Evolutionary conservation across 768 basidiomycete genomes (phyloP).

Genomic region (Hortiboletus flavorubellus): DNA sequence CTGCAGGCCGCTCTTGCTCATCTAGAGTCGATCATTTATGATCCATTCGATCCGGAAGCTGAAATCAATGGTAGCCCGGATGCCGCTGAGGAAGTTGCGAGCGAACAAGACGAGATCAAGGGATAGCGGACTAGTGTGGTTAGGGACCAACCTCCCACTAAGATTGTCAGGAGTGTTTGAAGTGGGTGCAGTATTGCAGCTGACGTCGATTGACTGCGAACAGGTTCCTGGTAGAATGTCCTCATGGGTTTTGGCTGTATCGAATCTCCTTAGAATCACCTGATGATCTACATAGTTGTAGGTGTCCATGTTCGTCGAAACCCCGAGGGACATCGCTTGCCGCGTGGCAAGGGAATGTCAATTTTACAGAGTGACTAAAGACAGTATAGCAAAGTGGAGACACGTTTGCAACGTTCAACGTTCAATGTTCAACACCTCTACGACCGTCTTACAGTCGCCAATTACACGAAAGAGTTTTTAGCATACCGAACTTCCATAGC

Average conservation of each 20-base stretch:
- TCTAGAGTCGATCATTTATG: conserved; percentile 76
- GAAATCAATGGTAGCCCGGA: conserved; percentile 16
- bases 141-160: background rate
- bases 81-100: conserved; percentile 13
- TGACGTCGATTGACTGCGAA: background rate
- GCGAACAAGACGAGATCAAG: conserved; percentile 13
- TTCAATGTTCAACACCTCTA: background rate
- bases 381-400: background rate
- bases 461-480: conserved; percentile 16
- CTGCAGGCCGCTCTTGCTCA: conserved; percentile 75
- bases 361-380: too few species aligned
- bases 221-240: background rate
- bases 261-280: background rate
- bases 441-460: background rate
- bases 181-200: background rate
- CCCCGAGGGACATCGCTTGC: background rate
- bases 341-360: too few species aligned
- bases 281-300: background rate
- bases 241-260: background rate
- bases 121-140: conserved; percentile 1
- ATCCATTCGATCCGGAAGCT: conserved; percentile 35
- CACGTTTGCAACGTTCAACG: too few species aligned
- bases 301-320: too few species aligned
- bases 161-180: background rate
- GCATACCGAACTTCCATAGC: conserved; percentile 6